Evolutionary conservation across 106 monocot species (phyloP), one percentile per base, ranked within the genome.

Genomic region (Dendrobium catenatum): DNA sequence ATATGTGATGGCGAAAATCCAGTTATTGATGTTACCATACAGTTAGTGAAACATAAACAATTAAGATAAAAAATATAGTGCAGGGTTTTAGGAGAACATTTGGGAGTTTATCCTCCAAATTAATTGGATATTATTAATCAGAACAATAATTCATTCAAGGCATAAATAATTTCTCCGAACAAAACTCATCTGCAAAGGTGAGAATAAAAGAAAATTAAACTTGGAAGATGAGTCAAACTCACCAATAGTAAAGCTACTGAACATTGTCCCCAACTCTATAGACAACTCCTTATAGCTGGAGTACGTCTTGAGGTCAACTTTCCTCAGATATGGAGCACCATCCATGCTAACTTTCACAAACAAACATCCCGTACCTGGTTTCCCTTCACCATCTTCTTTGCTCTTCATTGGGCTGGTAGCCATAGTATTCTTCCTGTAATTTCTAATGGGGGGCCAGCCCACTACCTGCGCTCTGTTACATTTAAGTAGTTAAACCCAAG

Each of bases 281-380:
- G 82, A 79, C 19, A 88, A 55, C 81, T 87, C 87, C 64, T 87
- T 78, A 24, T 87, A 87, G 81, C 40, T 82, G 68, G 40, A 24
- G 29, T 84, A 84, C 4, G 75, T 82, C 68, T 55, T 87, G 8
- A 87, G 87, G 41, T 87, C 87, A 68, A 87, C 81, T 54, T 87
- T 87, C 75, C 87, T 73, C 78, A 87, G 54, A 59, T 87, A 87
- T 4, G 87, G 87, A 55, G 85, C 88, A 61, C 85, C 88, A 78
- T 88, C 85, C 88, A 88, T 88, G 80, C 88, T 85, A 66, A 88
- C 88, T 56, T 88, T 88, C 24, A 88, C 83, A 78, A 78, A 88
- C 51, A 51, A 51, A 51, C 51, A 51, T 51, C 51, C 15, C 2
- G 85, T 59, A 5, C 70, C 83, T 55, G 85, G 77, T 41, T 86